phyloP scores from a whole-genome alignment of 2,329 filamentous ascomycete species.

The Fusarium sp. region DNA sequence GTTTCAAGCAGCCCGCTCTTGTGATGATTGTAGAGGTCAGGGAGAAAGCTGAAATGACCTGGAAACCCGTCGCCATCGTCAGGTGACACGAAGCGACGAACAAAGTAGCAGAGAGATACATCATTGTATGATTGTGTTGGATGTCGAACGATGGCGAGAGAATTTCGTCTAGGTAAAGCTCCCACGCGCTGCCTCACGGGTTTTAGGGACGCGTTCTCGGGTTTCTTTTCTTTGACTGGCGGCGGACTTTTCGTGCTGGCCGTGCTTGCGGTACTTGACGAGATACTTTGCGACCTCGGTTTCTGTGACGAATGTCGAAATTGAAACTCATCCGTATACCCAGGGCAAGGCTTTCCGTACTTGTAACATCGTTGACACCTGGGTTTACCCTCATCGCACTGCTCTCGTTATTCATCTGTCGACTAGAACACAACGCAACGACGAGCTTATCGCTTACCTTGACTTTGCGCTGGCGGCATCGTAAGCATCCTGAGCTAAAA shows the following conservation, averaged over 20 bases:
- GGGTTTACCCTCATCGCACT: slow-evolving; percentile 55
- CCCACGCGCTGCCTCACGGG: slow-evolving; percentile 1
- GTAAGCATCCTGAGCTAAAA: slow-evolving; percentile 51
- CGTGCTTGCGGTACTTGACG: slow-evolving; percentile 2
- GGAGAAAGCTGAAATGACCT: slow-evolving; percentile 54
- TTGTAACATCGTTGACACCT: slow-evolving; percentile 53
- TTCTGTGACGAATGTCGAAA: slow-evolving; percentile 49
- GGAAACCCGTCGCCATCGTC: slow-evolving; percentile 51
- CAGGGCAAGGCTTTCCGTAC: slow-evolving; percentile 54
- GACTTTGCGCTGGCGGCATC: slow-evolving; percentile 52
- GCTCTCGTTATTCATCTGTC: neutral
- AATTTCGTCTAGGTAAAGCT: neutral
- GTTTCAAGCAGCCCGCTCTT: slow-evolving; percentile 50
- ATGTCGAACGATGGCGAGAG: slow-evolving; percentile 27
- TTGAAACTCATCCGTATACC: slow-evolving; percentile 56
- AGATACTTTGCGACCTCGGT: slow-evolving; percentile 1
- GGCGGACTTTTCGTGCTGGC: neutral
- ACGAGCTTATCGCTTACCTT: slow-evolving; percentile 44
- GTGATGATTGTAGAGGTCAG: slow-evolving; percentile 48
- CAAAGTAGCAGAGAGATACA: slow-evolving; percentile 54
- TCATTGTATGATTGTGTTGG: slow-evolving; percentile 45
- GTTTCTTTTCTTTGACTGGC: slow-evolving; percentile 2
- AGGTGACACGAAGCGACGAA: slow-evolving; percentile 54
- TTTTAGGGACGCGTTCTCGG: slow-evolving; percentile 1
- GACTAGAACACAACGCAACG: neutral